Evolutionary conservation across 257 asterid species (phyloP).

Genomic region (Plectranthus barbatus): DNA sequence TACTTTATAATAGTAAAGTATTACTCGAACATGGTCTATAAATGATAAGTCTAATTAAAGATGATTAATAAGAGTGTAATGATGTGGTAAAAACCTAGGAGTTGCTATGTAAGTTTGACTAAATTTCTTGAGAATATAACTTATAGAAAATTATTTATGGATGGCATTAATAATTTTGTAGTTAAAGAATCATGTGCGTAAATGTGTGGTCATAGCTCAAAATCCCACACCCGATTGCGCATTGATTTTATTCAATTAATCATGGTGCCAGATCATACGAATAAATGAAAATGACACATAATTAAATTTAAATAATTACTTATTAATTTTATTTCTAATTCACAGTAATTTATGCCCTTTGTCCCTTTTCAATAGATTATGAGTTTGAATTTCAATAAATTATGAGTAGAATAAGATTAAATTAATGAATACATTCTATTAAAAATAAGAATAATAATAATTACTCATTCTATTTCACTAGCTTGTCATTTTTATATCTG

Average conservation of each 20-base stretch:
- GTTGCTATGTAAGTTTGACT: constrained; percentile 15
- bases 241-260: not conserved
- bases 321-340: no score
- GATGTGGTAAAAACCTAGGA: constrained; percentile 8
- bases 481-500: no score
- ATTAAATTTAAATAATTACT: no score
- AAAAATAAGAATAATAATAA: no score
- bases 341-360: no score
- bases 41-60: not conserved
- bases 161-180: not conserved
- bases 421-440: no score
- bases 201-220: not conserved
- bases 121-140: not conserved
- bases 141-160: not conserved
- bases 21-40: not conserved
- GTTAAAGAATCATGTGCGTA: not conserved
- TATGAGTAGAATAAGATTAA: no score
- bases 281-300: not conserved
- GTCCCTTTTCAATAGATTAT: no score
- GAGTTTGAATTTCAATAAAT: no score
- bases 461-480: no score
- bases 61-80: constrained; percentile 5
- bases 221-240: not conserved
- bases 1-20: no score
- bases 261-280: not conserved